Evolutionary conservation across 768 basidiomycete genomes (phyloP), one percentile per base, ranked within the genome.

Genomic region (Dacryopinax primogenitus): DNA sequence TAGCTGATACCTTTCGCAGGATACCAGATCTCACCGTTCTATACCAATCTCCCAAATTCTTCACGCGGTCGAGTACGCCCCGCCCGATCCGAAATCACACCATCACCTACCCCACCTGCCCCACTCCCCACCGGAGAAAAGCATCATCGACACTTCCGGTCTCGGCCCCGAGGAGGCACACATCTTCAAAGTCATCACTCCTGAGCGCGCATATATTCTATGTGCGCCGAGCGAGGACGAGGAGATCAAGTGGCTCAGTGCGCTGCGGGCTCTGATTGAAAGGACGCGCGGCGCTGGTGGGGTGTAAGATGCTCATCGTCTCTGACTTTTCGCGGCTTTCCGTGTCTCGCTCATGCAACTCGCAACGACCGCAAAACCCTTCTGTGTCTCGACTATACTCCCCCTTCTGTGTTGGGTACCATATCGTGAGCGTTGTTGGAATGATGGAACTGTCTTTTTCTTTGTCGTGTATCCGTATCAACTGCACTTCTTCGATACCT

Each of bases 211-310:
- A 18, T 77, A 92, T 66, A 75, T 95, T 63, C 79, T 98, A 28
- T 96, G 93, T 71, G 96, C 96, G 6, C 95, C 96, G 16, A 87
- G 83, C 66, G 96, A 99, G 74, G 96, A 97, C 70, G 95, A 98
- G 70, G 96, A 98, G 77, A 94, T 98, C 74, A 90, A 88, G 75
- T 99, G 96, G 96, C 79, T 99, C 58, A 92, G 93, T 62, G 92
- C 95, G 11, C 84, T 98, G 37, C 86, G 92, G 62, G 92, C 92
- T 67, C 80, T 99, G 72, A 87, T 98, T 68, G 87, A 88, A 21
- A 80, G 90, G 64, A 78, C 90, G 70, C 72, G 75, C 51, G 74
- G 72, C 39, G 72, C 70, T 37, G 66, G 67, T n/a, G 62, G 39
- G 39, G 28, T 26, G 47, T 34, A 13, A 37, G 39, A 44, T 44